Base-by-base conservation (phyloP, 1,284 basidiomycete genomes). In the Laetiporus sulphureus region DNA sequence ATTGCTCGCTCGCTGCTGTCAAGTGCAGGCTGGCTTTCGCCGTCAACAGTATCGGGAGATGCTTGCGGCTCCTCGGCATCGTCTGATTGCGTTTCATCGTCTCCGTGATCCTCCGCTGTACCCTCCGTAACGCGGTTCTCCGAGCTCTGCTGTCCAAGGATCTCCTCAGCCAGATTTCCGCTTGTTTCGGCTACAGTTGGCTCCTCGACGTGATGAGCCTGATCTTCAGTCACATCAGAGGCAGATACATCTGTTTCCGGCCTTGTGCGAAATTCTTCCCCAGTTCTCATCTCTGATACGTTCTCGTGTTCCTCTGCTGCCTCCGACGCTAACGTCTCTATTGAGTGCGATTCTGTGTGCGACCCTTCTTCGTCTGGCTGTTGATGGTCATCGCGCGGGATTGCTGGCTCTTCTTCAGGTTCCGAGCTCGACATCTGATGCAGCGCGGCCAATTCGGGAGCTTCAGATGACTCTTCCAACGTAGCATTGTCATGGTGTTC, bases 91-190 rank as follows among this genome's bases (percentile, higher is more conserved):
- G 27, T n/a, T 21, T 37, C n/a, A 19, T 39, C 27, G 32, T n/a
- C 19, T 44, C 42, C 21, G 33, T 8, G 25, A 29, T 8, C 25
- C n/a, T 29, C 25, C 8, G 25, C 25, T 8, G 25, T 29, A 8
- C n/a, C 41, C 18, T 38, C 45, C 1, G 38, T 15, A 15, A 18
- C 32, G 13, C 20, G 20, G 13, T 40, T 18, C n/a, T 31, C 36
- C 8, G 24, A 3, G 3, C 16, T 13, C 19, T 41, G 33, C 18
- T 16, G 13, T 11, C 24, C 7, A 8, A 32, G 19, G 5, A 40
- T n/a, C 8, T 21, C 20, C 19, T 38, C 20, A n/a, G 25, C 8
- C 25, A 29, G 8, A 8, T 29, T 30, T 25, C 31, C 13, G 35
- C 29, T 22, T 40, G 31, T 16, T 40, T 40, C 5, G 31, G 29